Evolutionary conservation across 2,329 filamentous ascomycete species (phyloP).

Genomic region (Amesomyces nigricolor): DNA sequence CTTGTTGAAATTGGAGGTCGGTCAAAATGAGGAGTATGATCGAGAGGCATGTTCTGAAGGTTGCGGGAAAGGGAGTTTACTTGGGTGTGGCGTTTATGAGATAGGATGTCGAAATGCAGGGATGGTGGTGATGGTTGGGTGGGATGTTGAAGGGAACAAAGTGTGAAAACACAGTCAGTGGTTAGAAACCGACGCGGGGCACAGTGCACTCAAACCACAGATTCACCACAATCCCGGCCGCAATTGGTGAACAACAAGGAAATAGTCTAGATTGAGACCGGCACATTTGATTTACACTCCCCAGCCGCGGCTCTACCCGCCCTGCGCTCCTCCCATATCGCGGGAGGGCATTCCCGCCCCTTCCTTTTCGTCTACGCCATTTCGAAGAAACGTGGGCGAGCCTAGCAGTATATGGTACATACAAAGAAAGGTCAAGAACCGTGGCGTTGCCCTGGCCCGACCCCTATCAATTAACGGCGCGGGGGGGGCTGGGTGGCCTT

Average conservation of each 20-base stretch:
- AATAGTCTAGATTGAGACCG: conserved; percentile 36
- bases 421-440: conserved; percentile 33
- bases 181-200: too few species aligned
- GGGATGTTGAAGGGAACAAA: too few species aligned
- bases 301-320: conserved; percentile 25
- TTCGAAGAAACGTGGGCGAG: conserved; percentile 30
- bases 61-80: too few species aligned
- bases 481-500: conserved; percentile 40
- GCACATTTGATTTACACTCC: conserved; percentile 49
- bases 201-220: too few species aligned
- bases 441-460: conserved; percentile 15
- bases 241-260: conserved; percentile 15
- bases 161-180: too few species aligned
- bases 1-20: too few species aligned
- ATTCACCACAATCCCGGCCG: too few species aligned
- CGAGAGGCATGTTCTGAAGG: too few species aligned
- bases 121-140: too few species aligned
- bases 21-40: too few species aligned
- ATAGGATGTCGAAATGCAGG: too few species aligned
- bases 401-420: conserved; percentile 32
- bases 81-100: too few species aligned
- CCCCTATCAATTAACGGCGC: conserved; percentile 39
- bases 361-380: conserved; percentile 24
- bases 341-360: conserved; percentile 26
- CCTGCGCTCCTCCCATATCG: conserved; percentile 24